Evolutionary conservation across 306 rosid species (phyloP).

Genomic region (Vigna angularis): DNA sequence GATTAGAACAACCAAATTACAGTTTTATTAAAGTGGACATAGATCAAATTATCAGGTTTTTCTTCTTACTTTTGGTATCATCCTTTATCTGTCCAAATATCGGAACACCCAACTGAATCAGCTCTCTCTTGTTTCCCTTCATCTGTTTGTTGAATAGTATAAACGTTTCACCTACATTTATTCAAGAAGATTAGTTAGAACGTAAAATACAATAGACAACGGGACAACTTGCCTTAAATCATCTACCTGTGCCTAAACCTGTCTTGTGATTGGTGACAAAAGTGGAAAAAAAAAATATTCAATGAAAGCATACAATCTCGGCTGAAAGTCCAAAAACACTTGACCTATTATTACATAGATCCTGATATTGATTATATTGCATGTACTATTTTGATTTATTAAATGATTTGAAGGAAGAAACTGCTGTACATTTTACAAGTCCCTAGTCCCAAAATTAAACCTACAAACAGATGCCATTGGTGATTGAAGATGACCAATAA

Average conservation of each 20-base stretch:
- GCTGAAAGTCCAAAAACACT: not conserved
- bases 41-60: slow-evolving; percentile 33
- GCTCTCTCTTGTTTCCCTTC: slow-evolving; percentile 91
- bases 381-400: slow-evolving; percentile 9
- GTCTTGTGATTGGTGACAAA: slow-evolving; percentile 10
- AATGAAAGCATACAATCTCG: not conserved
- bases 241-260: slow-evolving; percentile 11
- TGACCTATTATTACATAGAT: not conserved
- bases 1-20: slow-evolving; percentile 20
- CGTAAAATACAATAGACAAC: not conserved
- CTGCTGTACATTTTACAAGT: slow-evolving; percentile 5
- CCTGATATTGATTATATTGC: not conserved
- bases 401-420: not conserved
- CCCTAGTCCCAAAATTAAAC: not conserved
- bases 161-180: slow-evolving; percentile 79
- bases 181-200: slow-evolving; percentile 42
- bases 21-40: slow-evolving; percentile 13
- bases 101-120: slow-evolving; percentile 90
- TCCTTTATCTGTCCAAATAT: slow-evolving; percentile 80
- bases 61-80: slow-evolving; percentile 59
- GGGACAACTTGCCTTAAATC: not conserved
- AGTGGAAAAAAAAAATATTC: not conserved
- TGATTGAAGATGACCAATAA: not conserved
- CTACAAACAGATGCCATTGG: not conserved
- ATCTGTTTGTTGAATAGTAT: slow-evolving; percentile 84